These are phyloP conservation scores for Globisporangium sylvaticum DNA, from an alignment of 352 stramenopile genomes.

Conservation along the genomic window DNA sequence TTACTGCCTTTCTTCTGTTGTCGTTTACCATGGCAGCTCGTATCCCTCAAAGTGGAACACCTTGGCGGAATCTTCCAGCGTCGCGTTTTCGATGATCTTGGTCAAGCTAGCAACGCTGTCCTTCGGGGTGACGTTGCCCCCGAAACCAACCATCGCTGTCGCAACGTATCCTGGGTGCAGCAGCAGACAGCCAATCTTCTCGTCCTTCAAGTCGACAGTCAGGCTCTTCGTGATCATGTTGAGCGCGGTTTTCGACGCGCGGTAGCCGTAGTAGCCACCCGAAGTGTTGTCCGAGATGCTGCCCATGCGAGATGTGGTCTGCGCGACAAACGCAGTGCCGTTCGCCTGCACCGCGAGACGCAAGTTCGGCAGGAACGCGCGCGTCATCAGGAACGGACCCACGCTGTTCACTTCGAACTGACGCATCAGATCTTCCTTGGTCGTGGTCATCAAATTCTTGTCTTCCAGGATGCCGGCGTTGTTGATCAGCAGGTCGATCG, in stretches of 20 bases:
- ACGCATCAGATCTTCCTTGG: conserved; percentile 50
- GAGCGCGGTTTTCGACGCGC: conserved; percentile 73
- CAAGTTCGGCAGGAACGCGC: conserved; percentile 55
- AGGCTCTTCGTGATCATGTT: conserved; percentile 75
- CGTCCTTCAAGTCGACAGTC: conserved; percentile 36
- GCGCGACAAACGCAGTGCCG: conserved; percentile 43
- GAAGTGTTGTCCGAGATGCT: conserved; percentile 55
- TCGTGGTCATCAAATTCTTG: conserved; percentile 29
- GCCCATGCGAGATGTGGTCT: conserved; percentile 58
- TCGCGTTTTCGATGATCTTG: conserved; percentile 50
- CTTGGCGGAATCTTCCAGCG: conserved; percentile 45
- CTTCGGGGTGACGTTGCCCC: conserved; percentile 31
- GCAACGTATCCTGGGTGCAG: conserved; percentile 62
- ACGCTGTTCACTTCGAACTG: conserved; percentile 78
- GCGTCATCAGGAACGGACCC: conserved; percentile 58
- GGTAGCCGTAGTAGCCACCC: conserved; percentile 71
- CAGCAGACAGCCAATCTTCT: conserved; percentile 57
- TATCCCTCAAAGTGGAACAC: conserved; percentile 53
- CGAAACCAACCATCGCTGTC: conserved; percentile 53
- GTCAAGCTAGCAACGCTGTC: conserved; percentile 49
- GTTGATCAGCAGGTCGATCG: conserved; percentile 73
- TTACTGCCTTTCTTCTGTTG: background rate
- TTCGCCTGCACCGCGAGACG: conserved; percentile 28
- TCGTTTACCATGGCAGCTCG: conserved; percentile 49
- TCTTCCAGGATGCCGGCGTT: conserved; percentile 46